Base-by-base conservation (phyloP, 164 flowering plant genomes). In the Vitis rotundifolia region DNA sequence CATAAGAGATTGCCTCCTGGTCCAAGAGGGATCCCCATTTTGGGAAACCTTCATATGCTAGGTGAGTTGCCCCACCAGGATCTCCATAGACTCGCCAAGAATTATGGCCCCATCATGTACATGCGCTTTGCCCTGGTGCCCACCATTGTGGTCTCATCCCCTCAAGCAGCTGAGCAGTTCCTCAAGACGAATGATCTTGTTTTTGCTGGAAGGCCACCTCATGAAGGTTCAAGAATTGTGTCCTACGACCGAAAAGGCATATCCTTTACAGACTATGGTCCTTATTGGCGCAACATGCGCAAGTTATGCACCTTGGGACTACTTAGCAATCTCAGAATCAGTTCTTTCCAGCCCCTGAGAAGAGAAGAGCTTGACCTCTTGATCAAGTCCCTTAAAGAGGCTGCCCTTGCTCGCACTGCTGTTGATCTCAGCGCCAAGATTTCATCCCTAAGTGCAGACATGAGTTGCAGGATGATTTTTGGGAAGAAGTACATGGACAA, bases 241-340 rank as follows among this genome's bases (percentile, higher is more conserved):
- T 50, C 60, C 5, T 71, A 76, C 53, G 31, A 37, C 5, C 63
- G 57, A 6, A 67, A 67, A 64, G 57, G 50, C 59, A 11, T 76
- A 19, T 4, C 60, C 1, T 65, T 73, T 9, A 13, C 67, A 13
- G 56, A 29, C 2, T 73, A 76, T 44, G 79, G 82, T 1, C 3
- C 74, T 8, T 72, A 76, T 18, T 79, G 82, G 82, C 76, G 82
- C 37, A 63, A 16, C 64, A 28, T 70, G 14, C 71, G 82, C 0
- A 75, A 76, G 60, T 57, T 79, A 49, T 73, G 79, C 74, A 70
- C 77, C 1, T 48, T 70, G 0, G 74, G 75, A 48, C 54, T 79
- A 48, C 72, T 79, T 8, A 79, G 69, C 67, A 28, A n/a, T 3
- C 28, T 1, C 1, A 79, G 75, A 28, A 67, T 79, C 31, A 59